Evolutionary conservation across 1,139 yeast genomes (phyloP), one percentile per base, ranked within the genome.

Genomic region (Sugiyamaella japonica): DNA sequence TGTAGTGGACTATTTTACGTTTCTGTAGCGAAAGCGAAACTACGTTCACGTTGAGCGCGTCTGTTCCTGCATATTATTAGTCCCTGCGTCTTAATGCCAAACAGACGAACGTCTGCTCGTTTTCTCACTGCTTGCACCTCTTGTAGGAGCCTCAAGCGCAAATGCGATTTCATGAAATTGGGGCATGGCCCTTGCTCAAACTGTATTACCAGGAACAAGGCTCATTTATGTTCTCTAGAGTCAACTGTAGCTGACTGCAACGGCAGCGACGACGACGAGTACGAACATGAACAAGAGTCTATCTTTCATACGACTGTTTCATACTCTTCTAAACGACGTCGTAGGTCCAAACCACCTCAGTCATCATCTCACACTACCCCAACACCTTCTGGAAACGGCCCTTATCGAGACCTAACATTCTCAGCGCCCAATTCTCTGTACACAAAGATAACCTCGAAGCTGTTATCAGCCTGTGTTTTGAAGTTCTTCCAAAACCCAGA

Each of bases 191-290:
- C 58, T 16, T 55, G 58, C 32, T 49, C 58, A 8, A 55, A 55
- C 45, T 55, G 58, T 23, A 37, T 46, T n/a, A 38, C 51, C 48
- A 25, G 58, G n/a, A 45, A 50, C 12, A 53, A 40, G 4, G 58
- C 52, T 7, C 54, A 55, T 31, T 46, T 50, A 37, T 55, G 58
- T 32, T 62, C 69, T 1, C 68, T 66, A n/a, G 49, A 34, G 20
- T 13, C 38, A 7, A 36, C 34, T 39, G 44, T n/a, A n/a, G n/a
- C n/a, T n/a, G n/a, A n/a, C n/a, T n/a, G n/a, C n/a, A n/a, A 25
- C 1, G 36, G 8, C 4, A 16, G 44, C 16, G 37, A 34, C 12
- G 37, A 34, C 12, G 6, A 12, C 37, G n/a, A 28, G n/a, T 25
- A 28, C 31, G 37, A 16, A n/a, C 44, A 44, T 32, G 40, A 32